Evolutionary conservation across 202 grass and related monocot species (phyloP).

Genomic region (Hordeum pubiflorum): DNA sequence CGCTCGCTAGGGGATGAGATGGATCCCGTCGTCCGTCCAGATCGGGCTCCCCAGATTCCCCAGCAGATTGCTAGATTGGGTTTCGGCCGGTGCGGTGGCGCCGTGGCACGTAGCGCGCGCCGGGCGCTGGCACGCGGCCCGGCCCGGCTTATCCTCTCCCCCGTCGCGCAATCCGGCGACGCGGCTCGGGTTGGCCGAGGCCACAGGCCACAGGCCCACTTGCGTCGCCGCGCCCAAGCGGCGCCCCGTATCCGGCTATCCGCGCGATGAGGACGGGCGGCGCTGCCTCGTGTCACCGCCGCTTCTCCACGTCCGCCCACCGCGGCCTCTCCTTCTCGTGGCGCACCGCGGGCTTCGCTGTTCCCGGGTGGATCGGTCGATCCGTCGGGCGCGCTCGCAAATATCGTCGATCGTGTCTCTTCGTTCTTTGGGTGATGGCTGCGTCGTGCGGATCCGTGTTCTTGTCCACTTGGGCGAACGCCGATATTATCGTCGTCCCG

Average conservation of each 20-base stretch:
- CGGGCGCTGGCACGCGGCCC: neutral
- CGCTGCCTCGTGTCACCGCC: neutral
- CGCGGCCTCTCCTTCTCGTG: neutral
- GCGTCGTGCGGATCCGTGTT: neutral
- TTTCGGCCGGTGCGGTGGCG: neutral
- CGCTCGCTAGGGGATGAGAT: neutral
- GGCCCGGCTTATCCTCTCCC: neutral
- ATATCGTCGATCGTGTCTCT: no score
- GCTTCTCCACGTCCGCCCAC: constrained; percentile 23
- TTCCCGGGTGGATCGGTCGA: neutral
- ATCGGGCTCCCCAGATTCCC: neutral
- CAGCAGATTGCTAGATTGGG: neutral
- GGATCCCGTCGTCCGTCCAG: neutral
- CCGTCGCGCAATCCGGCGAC: neutral
- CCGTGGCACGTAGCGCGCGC: neutral
- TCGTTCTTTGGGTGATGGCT: neutral
- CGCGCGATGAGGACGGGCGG: neutral
- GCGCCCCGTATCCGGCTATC: no score
- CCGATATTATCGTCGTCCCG: neutral
- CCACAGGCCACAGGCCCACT: neutral
- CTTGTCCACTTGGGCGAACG: neutral
- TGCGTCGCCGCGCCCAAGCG: neutral
- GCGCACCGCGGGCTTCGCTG: neutral
- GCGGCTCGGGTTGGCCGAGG: neutral
- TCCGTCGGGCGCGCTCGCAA: no score